Evolutionary conservation across 805 yeast genomes (phyloP).

Genomic region (Nakazawaea siamensis): DNA sequence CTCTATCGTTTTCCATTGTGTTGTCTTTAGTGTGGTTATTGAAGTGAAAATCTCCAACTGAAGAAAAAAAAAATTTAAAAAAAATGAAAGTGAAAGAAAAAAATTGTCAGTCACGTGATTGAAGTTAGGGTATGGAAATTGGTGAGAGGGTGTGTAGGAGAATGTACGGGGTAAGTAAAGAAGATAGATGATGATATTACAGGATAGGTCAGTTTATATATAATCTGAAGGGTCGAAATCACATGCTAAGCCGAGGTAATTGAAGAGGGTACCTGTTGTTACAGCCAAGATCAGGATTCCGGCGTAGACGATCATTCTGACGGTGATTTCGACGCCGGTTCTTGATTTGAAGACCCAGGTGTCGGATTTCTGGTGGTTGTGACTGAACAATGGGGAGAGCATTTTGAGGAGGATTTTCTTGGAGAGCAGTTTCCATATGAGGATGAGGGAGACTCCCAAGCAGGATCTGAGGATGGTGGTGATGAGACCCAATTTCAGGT

Average conservation of each 20-base stretch:
- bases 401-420: slow-evolving; percentile 55
- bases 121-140: too few species aligned
- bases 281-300: slow-evolving; percentile 63
- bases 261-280: slow-evolving; percentile 25
- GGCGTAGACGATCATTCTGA: slow-evolving; percentile 70
- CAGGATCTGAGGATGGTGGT: slow-evolving; percentile 38
- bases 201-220: too few species aligned
- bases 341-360: slow-evolving; percentile 51
- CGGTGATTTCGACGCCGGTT: slow-evolving; percentile 69
- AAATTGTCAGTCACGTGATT: too few species aligned
- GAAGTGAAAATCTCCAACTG: too few species aligned
- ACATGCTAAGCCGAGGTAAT: slow-evolving; percentile 8
- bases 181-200: too few species aligned
- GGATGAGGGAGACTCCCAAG: slow-evolving; percentile 55
- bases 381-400: slow-evolving; percentile 44
- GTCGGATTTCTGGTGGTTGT: background rate
- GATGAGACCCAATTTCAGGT: slow-evolving; percentile 31
- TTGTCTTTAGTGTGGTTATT: slow-evolving; percentile 9
- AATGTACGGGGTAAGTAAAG: too few species aligned
- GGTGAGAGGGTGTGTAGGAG: too few species aligned
- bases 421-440: slow-evolving; percentile 65
- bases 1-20: slow-evolving; percentile 99
- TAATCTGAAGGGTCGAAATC: slow-evolving; percentile 1
- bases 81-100: too few species aligned
- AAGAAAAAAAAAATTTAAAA: too few species aligned